Base-by-base conservation (phyloP, 805 yeast species). In the Ogataea corticis region DNA sequence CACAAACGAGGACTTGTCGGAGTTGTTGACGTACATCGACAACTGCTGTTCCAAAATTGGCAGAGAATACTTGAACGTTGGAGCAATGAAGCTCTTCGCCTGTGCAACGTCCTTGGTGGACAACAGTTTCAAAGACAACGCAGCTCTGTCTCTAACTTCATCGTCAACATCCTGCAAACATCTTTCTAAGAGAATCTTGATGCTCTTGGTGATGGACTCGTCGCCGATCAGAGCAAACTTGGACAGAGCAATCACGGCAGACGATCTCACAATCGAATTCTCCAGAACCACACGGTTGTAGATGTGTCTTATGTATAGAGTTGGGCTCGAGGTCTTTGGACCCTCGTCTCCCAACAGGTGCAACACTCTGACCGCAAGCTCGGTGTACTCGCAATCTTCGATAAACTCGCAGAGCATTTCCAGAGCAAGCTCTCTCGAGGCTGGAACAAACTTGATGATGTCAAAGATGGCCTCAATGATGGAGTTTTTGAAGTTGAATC, bases 131-230 rank as follows among this genome's bases (percentile, higher is more conserved):
- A 92, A 75, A 2, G 96, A 84, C 56, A 92, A 73, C 2, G 96
- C 86, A 9, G 99, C 97, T 65, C 99, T 83, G 65, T 92, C 99
- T 73, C 99, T 88, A 28, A 94, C 99, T 69, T 92, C 99, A 68
- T 92, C 99, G 65, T 92, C 97, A 36, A 75, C 79, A 67, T 92
- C 99, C 54, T 79, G 86, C 54, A 90, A 77, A 55, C 96, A 89
- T 70, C 97, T 83, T 49, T 76, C 75, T 56, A 94, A 77, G 57
- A 94, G 75, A 49, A 86, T 85, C 55, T 76, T 76, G 56, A 92
- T 86, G 44, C 90, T 85, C 51, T 76, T 74, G 44, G 78, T 71
- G 50, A 91, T 79, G 21, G 76, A 73, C 13, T 77, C 78, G 54
- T 90, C 95, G 46, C 83, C 82, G 33, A 83, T 79, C 46, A 87